Conservation (phyloP, 345 rosid genomes). For the Orychophragmus violaceus region DNA sequence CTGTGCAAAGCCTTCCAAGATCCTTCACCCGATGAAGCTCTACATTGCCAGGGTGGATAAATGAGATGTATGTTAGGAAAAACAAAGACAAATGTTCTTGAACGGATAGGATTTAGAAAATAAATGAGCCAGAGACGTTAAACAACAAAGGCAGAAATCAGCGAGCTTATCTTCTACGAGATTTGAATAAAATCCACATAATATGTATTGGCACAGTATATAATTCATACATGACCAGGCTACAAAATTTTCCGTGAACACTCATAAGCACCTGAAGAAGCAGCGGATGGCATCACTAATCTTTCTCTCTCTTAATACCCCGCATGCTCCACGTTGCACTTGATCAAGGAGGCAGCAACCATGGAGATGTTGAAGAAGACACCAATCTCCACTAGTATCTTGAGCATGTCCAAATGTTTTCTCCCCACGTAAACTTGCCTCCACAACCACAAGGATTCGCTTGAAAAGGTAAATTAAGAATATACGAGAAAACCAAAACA, state of each 20-base stretch:
- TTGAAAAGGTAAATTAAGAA: slow-evolving; percentile 23
- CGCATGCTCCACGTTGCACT: slow-evolving; percentile 54
- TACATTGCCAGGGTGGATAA: slow-evolving; percentile 24
- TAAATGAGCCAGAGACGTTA: neutral
- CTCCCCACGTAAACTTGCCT: slow-evolving; percentile 61
- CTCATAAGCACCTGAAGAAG: slow-evolving; percentile 68
- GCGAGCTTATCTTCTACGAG: neutral
- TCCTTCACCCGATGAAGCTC: slow-evolving; percentile 91
- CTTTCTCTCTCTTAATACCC: slow-evolving; percentile 62
- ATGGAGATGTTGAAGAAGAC: slow-evolving; percentile 78
- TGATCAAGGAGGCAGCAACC: slow-evolving; percentile 91
- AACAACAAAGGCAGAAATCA: neutral
- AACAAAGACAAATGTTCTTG: slow-evolving; percentile 5
- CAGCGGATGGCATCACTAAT: slow-evolving; percentile 69
- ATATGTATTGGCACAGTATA: neutral
- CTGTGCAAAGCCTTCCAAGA: slow-evolving; percentile 71
- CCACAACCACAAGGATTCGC: slow-evolving; percentile 63
- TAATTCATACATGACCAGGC: neutral
- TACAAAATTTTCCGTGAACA: neutral
- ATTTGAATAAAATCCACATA: neutral
- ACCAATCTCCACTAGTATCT: slow-evolving; percentile 72
- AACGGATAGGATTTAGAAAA: slow-evolving; percentile 1
- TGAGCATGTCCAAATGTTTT: slow-evolving; percentile 63
- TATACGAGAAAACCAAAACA: slow-evolving; percentile 1
- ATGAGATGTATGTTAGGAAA: slow-evolving; percentile 4